These are phyloP conservation scores for Acanthamoeba culbertsoni DNA, from an alignment of 208 protist species.

Conservation along the genomic window DNA sequence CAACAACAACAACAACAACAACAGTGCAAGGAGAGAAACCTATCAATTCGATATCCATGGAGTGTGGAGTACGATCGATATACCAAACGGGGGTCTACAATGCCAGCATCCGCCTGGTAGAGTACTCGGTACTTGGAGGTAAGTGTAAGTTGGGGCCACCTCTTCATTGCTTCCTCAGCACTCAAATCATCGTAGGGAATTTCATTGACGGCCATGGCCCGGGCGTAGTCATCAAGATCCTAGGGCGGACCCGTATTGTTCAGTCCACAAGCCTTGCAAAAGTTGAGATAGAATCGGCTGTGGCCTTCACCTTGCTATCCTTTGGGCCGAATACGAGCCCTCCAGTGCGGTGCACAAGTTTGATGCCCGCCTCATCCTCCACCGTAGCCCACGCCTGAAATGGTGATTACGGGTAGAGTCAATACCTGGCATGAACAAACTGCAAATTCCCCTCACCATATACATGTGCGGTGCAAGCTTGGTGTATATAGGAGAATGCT, in stretches of 20 bases:
- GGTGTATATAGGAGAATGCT: slow-evolving; percentile 6
- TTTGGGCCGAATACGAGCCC: slow-evolving; percentile 55
- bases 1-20: not conserved
- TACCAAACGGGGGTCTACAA: slow-evolving; percentile 43
- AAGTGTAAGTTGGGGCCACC: slow-evolving; percentile 39
- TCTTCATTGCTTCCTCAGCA: slow-evolving; percentile 34
- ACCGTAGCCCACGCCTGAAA: not conserved
- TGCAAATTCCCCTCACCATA: not conserved
- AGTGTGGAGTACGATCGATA: not conserved
- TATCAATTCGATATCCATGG: not conserved
- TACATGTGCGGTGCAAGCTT: slow-evolving; percentile 52
- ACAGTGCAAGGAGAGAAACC: not conserved
- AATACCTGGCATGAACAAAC: not conserved
- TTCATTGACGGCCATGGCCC: slow-evolving; percentile 1
- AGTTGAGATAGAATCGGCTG: not conserved
- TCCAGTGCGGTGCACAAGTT: slow-evolving; percentile 41
- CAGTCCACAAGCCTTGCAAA: too few relatives aligned
- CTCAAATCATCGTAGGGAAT: slow-evolving; percentile 13
- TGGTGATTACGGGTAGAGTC: too few relatives aligned
- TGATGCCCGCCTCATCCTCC: slow-evolving; percentile 45
- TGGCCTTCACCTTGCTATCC: not conserved
- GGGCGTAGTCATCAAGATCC: slow-evolving; percentile 42
- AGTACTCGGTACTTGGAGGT: not conserved
- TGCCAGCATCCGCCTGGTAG: slow-evolving; percentile 53
- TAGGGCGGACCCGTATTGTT: too few relatives aligned